Percentiles rank a stretch among this genome's conserved stretches.
Evolutionary conservation across 2,329 filamentous ascomycete genomes (phyloP).

Genomic region (Dothidotthia symphoricarpi): DNA sequence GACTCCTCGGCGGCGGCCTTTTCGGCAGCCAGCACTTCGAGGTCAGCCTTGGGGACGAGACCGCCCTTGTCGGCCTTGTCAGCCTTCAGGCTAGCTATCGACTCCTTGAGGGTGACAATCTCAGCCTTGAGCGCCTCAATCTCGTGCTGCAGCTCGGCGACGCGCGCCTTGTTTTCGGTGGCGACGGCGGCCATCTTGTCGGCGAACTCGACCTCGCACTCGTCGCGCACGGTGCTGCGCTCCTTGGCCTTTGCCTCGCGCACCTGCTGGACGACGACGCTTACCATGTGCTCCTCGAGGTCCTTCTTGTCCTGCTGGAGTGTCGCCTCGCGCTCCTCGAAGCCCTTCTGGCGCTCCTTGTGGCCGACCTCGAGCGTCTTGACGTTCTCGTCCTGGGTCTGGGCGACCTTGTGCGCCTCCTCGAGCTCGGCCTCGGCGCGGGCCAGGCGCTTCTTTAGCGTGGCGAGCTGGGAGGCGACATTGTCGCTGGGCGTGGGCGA

Average conservation of each 20-base stretch:
- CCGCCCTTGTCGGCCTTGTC: constrained; percentile 10
- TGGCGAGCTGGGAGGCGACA: constrained; percentile 32
- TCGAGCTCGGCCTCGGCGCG: constrained; percentile 32
- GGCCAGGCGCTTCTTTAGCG: constrained; percentile 34
- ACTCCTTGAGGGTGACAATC: constrained; percentile 30
- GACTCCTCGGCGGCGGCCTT: constrained; percentile 21
- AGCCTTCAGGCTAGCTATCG: constrained; percentile 23
- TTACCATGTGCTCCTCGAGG: constrained; percentile 45
- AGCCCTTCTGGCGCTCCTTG: constrained; percentile 32
- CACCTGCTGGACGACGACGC: constrained; percentile 43
- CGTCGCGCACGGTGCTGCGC: constrained; percentile 35
- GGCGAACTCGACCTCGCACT: constrained; percentile 36
- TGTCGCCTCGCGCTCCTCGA: constrained; percentile 31
- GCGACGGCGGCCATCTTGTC: constrained; percentile 24
- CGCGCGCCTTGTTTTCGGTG: constrained; percentile 20
- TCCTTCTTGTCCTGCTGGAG: constrained; percentile 41
- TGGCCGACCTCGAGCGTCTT: constrained; percentile 34
- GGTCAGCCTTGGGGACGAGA: constrained; percentile 19
- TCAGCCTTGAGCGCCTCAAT: constrained; percentile 30
- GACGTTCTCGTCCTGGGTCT: constrained; percentile 31
- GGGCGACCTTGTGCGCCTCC: constrained; percentile 34
- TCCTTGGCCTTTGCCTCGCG: constrained; percentile 42
- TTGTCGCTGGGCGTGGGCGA: constrained; percentile 30
- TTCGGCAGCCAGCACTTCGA: constrained; percentile 23
- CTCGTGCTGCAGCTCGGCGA: constrained; percentile 27